These are phyloP conservation scores for Durusdinium trenchii DNA, from an alignment of 73 alveolate genomes.

Conservation along the genomic window DNA sequence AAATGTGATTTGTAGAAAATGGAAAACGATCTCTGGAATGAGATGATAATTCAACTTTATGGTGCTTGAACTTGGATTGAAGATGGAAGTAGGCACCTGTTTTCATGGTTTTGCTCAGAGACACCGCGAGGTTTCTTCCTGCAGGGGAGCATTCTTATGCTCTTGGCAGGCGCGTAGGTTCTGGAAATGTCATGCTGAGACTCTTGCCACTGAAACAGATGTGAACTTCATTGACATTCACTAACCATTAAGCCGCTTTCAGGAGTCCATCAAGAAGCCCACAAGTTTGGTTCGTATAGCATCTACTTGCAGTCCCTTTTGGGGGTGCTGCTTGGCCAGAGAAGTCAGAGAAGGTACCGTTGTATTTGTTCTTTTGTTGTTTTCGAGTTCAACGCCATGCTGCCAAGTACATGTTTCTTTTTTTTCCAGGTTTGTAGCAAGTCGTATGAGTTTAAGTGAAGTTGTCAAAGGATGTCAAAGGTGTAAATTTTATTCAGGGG, in stretches of 20 bases:
- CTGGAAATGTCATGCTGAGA: neutral
- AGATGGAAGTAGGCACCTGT: neutral
- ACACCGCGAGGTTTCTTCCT: conserved; percentile 37
- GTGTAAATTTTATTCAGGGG: too few species aligned
- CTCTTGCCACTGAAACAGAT: too few species aligned
- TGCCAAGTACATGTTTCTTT: neutral
- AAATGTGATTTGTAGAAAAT: neutral
- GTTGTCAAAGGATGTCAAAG: neutral
- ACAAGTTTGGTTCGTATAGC: neutral
- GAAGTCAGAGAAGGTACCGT: neutral
- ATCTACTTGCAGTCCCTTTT: conserved; percentile 60
- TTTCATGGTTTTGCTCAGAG: neutral
- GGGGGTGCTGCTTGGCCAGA: conserved; percentile 39
- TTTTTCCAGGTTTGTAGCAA: neutral
- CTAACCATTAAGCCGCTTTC: too few species aligned
- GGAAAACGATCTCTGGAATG: neutral
- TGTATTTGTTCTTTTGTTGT: neutral
- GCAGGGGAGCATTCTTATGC: conserved; percentile 43
- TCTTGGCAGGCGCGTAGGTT: conserved; percentile 33
- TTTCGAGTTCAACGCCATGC: neutral
- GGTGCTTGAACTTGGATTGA: neutral
- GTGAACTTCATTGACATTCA: too few species aligned
- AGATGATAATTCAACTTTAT: neutral
- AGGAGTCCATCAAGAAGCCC: conserved; percentile 51
- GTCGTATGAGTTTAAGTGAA: neutral